These are phyloP conservation scores for Metschnikowia baotianmanensis DNA, from an alignment of 805 yeast species.

Conservation along the genomic window DNA sequence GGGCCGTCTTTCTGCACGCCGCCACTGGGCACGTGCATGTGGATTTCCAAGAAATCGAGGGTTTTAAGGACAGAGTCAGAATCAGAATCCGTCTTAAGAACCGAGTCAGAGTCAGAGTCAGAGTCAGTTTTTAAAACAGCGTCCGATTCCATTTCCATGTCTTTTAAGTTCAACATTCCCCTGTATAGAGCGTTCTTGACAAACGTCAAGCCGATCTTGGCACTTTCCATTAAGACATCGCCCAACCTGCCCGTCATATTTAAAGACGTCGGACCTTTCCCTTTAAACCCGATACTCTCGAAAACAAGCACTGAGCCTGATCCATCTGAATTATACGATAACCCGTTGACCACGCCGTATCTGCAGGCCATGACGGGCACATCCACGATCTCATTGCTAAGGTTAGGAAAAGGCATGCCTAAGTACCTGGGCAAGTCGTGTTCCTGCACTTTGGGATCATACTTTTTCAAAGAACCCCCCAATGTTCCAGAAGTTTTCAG, in stretches of 20 bases:
- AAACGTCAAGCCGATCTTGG: constrained; percentile 72
- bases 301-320: constrained; percentile 78
- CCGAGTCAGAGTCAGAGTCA: too few relatives aligned
- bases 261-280: constrained; percentile 35
- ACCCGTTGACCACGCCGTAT: constrained; percentile 80
- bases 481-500: too few relatives aligned
- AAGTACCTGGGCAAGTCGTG: constrained; percentile 65
- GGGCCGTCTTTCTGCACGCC: constrained; percentile 49
- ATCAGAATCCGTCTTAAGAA: too few relatives aligned
- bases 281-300: constrained; percentile 70
- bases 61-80: constrained; percentile 37
- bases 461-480: constrained; percentile 19
- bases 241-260: constrained; percentile 82
- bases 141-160: too few relatives aligned
- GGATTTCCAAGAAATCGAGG: constrained; percentile 56
- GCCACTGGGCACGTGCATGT: constrained; percentile 50
- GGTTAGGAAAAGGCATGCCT: constrained; percentile 56
- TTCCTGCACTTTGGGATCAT: constrained; percentile 42
- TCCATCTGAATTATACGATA: constrained; percentile 85
- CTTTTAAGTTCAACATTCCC: constrained; percentile 30
- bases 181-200: constrained; percentile 55
- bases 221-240: constrained; percentile 76
- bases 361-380: constrained; percentile 47
- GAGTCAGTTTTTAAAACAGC: too few relatives aligned
- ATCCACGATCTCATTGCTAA: constrained; percentile 32